Evolutionary conservation across 2,329 filamentous ascomycete genomes (phyloP), one percentile per base, ranked within the genome.

Genomic region (Alternaria sp.): DNA sequence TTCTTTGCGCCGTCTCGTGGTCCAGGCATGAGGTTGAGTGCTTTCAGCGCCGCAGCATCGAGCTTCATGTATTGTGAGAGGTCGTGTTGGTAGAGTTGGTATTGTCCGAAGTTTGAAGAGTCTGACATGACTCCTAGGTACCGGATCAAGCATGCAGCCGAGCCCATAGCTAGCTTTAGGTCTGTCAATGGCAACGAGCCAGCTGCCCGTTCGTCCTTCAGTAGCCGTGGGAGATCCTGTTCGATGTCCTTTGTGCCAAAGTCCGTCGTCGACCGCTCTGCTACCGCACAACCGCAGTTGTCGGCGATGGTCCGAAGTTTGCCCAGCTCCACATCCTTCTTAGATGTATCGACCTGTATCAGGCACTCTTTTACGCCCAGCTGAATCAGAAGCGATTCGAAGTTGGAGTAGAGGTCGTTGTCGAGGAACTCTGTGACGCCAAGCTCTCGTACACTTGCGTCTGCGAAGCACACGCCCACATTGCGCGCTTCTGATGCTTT

Each of bases 361-460:
- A 99, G 81, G 72, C 94, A 97, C 78, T 99, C 95, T 75, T 93
- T 95, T 20, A 97, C 93, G 6, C 95, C 95, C 3, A 99, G 87
- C 76, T 99, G 96, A 67, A 99, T 99, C 53, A 99, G 87, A 18
- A 99, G 85, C 3, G 94, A 93, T 81, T 99, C 95, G 68, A 99
- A 96, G 78, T 99, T 99, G 53, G 94, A 98, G 81, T 96, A 99
- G 9, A 97, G 85, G 75, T 99, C 95, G 74, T 98, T 99, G 83
- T 99, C 95, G n/a, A 97, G 87, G 67, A 99, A 99, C 76, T 99
- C 96, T 83, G 92, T 97, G 54, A 99, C 93, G 8, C 95, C 95
- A 3, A 99, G 86, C 81, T 99, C 95, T 52, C 95, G 87, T 26
- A 98, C 94, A 67, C 93, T 97, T 1, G 96, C 95, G 82, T 99